A percentile compares a stretch with the other conserved stretches of the same genome.
phyloP scores from a whole-genome alignment of 2,329 filamentous ascomycete species.

The Escovopsis sp. region DNA sequence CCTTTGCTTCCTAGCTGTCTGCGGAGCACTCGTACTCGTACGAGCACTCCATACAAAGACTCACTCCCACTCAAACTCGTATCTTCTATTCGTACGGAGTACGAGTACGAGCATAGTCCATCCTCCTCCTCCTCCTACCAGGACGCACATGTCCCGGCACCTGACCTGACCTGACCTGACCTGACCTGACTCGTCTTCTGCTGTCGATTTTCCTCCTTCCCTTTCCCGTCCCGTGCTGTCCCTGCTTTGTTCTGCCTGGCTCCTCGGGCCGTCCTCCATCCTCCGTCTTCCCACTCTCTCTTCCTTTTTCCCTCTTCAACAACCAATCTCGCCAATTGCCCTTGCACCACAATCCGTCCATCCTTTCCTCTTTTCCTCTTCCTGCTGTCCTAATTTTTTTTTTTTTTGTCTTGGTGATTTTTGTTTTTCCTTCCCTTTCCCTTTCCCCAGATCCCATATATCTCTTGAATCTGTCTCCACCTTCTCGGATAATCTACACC shows the following conservation, averaged over 20 bases:
- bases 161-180: too few species aligned
- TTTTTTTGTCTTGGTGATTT: not conserved
- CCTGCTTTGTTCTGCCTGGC: too few species aligned
- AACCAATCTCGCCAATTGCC: not conserved
- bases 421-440: not conserved
- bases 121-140: too few species aligned
- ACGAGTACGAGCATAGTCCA: too few species aligned
- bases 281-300: not conserved
- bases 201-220: too few species aligned
- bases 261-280: not conserved
- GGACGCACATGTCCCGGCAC: too few species aligned
- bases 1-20: too few species aligned
- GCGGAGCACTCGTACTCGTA: too few species aligned
- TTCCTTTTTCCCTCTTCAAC: not conserved
- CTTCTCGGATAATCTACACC: not conserved
- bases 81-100: too few species aligned
- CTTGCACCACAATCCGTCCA: not conserved
- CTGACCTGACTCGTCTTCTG: not conserved
- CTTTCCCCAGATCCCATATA: not conserved
- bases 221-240: too few species aligned
- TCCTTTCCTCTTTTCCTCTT: not conserved
- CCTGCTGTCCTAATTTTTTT: not conserved
- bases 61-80: too few species aligned
- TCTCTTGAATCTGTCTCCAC: slow-evolving; percentile 2
- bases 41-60: too few species aligned